Evolutionary conservation across 2,329 filamentous ascomycete genomes (phyloP), one percentile per base, ranked within the genome.

Genomic region (Davidsoniella australis): DNA sequence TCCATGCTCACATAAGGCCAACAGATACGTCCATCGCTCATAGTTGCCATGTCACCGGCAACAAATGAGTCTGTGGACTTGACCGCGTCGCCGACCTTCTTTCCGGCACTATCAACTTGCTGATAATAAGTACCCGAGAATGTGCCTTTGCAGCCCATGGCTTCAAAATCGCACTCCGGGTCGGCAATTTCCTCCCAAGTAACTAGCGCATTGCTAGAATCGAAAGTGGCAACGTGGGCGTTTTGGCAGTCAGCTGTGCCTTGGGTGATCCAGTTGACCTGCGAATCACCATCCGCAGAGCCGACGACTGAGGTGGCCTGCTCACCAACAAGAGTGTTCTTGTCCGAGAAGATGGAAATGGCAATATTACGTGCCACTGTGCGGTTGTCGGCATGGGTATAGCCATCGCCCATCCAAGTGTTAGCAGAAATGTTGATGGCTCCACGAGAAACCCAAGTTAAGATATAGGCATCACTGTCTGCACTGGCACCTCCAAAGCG

Each of bases 381-480:
- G 38, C 73, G 70, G 61, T 74, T 73, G 20, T 63, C 53, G 51
- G 61, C 57, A 46, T 68, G 61, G 1, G 73, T 77, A 62, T 74
- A 76, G 33, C 71, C 71, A 6, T 58, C 55, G 2, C 74, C 75
- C 66, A 78, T 71, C 75, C 75, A 79, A 10, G 64, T 62, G 60
- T 79, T 75, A 40, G 61, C 61, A 4, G 66, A 68, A 12, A 79
- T 63, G 49, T 76, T 67, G 10, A 69, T 62, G 18, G 75, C 73
- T 20, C 76, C 75, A 16, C 75, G 71, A 0, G 75, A 77, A 14
- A 76, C 72, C 76, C 75, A 80, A 17, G 74, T 65, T 59, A 78
- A 76, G 62, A 78, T 73, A 60, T 79, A 79, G 1, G 65, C 63
- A 47, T 67, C 65, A 38, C 48, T 46, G 17, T 45, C 42, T 16